A percentile compares a stretch with the other conserved stretches of the same genome.
Conservation (phyloP, 2,329 filamentous ascomycete genomes). For the Pseudogymnoascus sp. region DNA sequence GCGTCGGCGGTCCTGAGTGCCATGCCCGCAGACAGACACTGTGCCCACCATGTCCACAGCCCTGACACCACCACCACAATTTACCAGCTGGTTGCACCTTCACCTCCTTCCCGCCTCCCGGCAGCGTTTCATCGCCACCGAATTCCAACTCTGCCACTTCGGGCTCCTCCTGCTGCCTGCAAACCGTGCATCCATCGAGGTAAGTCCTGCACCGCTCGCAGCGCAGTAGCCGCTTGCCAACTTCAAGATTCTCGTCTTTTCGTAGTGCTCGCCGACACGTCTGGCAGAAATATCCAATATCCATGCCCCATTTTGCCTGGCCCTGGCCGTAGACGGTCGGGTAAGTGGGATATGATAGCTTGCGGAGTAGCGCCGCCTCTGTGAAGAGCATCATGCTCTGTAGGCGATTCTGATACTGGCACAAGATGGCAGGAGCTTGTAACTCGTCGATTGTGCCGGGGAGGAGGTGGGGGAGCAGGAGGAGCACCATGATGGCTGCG, state of each 20-base stretch:
- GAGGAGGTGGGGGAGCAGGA: slow-evolving; percentile 51
- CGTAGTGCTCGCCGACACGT: slow-evolving; percentile 48
- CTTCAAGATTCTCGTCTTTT: slow-evolving; percentile 34
- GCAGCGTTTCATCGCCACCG: slow-evolving; percentile 16
- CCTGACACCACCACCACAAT: slow-evolving; percentile 57
- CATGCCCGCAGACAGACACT: slow-evolving; percentile 52
- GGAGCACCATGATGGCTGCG: slow-evolving; percentile 53
- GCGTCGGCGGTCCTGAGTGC: slow-evolving; percentile 36
- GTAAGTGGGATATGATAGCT: slow-evolving; percentile 50
- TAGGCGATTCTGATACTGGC: slow-evolving; percentile 53
- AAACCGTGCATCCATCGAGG: slow-evolving; percentile 53
- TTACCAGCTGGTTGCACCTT: neutral
- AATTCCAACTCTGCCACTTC: slow-evolving; percentile 35
- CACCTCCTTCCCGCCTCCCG: slow-evolving; percentile 12
- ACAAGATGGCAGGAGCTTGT: slow-evolving; percentile 49
- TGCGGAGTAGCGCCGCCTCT: slow-evolving; percentile 54
- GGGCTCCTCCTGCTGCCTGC: slow-evolving; percentile 39
- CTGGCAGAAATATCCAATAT: slow-evolving; percentile 45
- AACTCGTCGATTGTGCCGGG: slow-evolving; percentile 46
- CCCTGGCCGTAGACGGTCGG: slow-evolving; percentile 46
- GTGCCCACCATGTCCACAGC: slow-evolving; percentile 57
- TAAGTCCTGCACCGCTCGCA: slow-evolving; percentile 49
- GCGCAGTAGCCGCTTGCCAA: slow-evolving; percentile 43
- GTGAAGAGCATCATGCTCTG: slow-evolving; percentile 53
- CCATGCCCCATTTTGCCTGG: slow-evolving; percentile 47